A percentile compares a stretch with the other conserved stretches of the same genome.
Conservation (phyloP, 2,329 filamentous ascomycete genomes). For the Monosporascus ibericus region DNA sequence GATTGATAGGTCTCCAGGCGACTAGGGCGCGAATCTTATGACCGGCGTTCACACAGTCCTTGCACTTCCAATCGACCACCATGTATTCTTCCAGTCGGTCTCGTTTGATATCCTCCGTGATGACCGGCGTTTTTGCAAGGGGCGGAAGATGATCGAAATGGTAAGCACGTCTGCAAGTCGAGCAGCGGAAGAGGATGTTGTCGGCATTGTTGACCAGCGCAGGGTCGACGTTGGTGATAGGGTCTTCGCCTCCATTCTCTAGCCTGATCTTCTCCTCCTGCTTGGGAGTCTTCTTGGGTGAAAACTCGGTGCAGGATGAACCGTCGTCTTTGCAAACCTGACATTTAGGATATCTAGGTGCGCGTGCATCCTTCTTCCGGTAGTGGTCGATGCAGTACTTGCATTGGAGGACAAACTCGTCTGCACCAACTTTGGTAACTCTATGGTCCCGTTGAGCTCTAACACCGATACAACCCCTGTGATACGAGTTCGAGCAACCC, state of each 20-base stretch:
- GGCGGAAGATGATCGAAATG: constrained; percentile 78
- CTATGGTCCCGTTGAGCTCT: constrained; percentile 75
- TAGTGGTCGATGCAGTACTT: constrained; percentile 70
- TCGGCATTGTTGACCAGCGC: constrained; percentile 66
- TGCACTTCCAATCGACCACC: constrained; percentile 65
- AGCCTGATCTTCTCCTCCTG: constrained; percentile 80
- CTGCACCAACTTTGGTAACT: constrained; percentile 74
- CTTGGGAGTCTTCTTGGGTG: constrained; percentile 62
- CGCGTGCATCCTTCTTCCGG: constrained; percentile 60
- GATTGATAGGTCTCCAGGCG: constrained; percentile 73
- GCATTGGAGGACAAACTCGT: constrained; percentile 84
- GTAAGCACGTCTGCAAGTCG: constrained; percentile 67
- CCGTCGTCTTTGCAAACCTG: constrained; percentile 62
- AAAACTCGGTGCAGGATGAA: constrained; percentile 67
- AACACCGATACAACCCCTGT: constrained; percentile 74
- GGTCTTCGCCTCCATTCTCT: constrained; percentile 74
- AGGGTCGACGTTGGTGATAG: constrained; percentile 57
- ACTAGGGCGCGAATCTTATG: constrained; percentile 72
- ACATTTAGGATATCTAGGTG: constrained; percentile 68
- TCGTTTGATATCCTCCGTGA: constrained; percentile 45
- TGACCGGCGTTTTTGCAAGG: constrained; percentile 26
- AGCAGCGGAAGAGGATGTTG: constrained; percentile 80
- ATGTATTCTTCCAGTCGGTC: constrained; percentile 68
- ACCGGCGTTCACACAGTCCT: constrained; percentile 61
- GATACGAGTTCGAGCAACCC: constrained; percentile 79